phyloP scores from a whole-genome alignment of 148 eudicot genomes.

The Amaranthus palmeri region DNA sequence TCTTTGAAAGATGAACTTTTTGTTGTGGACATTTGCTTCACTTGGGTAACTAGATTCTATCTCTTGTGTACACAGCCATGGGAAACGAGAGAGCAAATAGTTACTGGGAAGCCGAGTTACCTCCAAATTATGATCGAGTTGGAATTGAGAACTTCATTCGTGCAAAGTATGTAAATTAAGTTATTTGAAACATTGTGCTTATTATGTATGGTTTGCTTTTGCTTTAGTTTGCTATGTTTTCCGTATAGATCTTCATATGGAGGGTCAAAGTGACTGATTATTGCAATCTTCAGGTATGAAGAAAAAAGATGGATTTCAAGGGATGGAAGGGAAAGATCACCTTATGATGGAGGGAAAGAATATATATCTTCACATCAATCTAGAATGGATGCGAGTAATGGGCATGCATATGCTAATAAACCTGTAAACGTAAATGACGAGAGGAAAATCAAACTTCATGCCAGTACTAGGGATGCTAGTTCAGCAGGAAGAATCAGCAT shows the following conservation, averaged over 20 bases:
- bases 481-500: constrained; percentile 55
- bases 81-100: constrained; percentile 86
- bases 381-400: constrained; percentile 53
- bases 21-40: constrained; percentile 6
- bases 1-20: neutral
- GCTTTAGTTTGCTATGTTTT: constrained; percentile 1
- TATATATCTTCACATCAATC: constrained; percentile 49
- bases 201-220: neutral
- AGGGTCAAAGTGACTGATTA: constrained; percentile 7
- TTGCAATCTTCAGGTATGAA: constrained; percentile 59
- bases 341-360: constrained; percentile 53
- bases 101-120: constrained; percentile 98
- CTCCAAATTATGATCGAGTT: constrained; percentile 96
- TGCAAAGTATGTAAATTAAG: constrained; percentile 64
- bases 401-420: constrained; percentile 39
- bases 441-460: constrained; percentile 42
- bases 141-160: constrained; percentile 98
- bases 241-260: constrained; percentile 1
- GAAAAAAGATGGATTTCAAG: constrained; percentile 90
- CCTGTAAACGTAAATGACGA: constrained; percentile 41
- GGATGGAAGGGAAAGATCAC: constrained; percentile 55
- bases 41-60: constrained; percentile 2
- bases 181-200: constrained; percentile 1
- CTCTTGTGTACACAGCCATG: constrained; percentile 54
- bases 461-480: constrained; percentile 36